Evolutionary conservation across 495 filamentous ascomycete species (phyloP).

Genomic region (Podospora conica): DNA sequence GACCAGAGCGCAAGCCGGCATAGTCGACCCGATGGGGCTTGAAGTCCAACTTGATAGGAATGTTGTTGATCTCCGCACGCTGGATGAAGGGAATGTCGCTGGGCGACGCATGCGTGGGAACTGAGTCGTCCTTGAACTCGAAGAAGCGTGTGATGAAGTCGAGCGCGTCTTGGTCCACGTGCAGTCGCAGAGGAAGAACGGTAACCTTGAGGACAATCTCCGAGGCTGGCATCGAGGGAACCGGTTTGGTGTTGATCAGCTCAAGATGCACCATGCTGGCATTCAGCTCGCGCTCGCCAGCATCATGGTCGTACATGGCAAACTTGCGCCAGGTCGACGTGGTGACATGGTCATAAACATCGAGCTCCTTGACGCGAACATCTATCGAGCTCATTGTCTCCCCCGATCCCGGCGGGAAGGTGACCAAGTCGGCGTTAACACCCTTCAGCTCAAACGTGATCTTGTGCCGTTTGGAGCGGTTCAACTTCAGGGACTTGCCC

Average conservation of each 20-base stretch:
- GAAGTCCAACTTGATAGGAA: constrained; percentile 85
- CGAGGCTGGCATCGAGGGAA: constrained; percentile 75
- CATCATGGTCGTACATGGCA: constrained; percentile 84
- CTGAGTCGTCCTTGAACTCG: constrained; percentile 83
- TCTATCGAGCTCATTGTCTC: constrained; percentile 86
- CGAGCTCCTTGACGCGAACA: constrained; percentile 71
- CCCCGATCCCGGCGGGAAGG: constrained; percentile 68
- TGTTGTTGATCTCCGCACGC: constrained; percentile 74
- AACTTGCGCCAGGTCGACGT: constrained; percentile 99
- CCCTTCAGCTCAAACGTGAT: constrained; percentile 91
- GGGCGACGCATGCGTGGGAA: constrained; percentile 43
- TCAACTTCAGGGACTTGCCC: constrained; percentile 61
- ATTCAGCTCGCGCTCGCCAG: constrained; percentile 73
- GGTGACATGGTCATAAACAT: constrained; percentile 89
- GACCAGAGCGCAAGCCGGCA: constrained; percentile 88
- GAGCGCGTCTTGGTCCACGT: constrained; percentile 96
- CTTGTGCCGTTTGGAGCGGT: constrained; percentile 85
- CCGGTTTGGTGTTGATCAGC: constrained; percentile 77
- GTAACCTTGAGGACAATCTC: constrained; percentile 85
- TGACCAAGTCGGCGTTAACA: constrained; percentile 74
- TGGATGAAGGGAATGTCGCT: constrained; percentile 84
- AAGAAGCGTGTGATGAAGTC: constrained; percentile 98
- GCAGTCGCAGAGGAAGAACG: constrained; percentile 79
- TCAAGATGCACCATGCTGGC: constrained; percentile 87
- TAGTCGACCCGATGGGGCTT: constrained; percentile 98